A percentile compares a stretch with the other conserved stretches of the same genome.
These are phyloP conservation scores for Russula ochroleuca DNA, from an alignment of 768 basidiomycete genomes.

Conservation along the genomic window DNA sequence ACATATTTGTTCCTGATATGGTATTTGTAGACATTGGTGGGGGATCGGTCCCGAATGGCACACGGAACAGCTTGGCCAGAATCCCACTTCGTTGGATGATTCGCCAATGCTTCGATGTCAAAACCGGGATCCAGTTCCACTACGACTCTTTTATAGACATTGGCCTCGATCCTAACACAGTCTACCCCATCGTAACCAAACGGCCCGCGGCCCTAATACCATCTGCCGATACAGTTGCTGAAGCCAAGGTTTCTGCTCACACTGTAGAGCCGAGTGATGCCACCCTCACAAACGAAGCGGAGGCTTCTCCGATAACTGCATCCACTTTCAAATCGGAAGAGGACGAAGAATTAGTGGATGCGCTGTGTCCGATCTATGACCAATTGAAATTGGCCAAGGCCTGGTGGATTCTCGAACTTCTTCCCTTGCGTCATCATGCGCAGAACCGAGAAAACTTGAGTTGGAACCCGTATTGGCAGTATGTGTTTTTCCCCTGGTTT, in stretches of 20 bases:
- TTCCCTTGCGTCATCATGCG: conserved; percentile 30
- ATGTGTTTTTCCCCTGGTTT: neutral
- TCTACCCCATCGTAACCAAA: conserved; percentile 31
- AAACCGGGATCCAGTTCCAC: conserved; percentile 41
- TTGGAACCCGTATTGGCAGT: neutral
- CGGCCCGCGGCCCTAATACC: conserved; percentile 26
- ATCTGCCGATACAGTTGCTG: neutral
- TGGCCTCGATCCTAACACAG: conserved; percentile 32
- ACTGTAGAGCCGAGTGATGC: conserved; percentile 13
- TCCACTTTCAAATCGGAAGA: conserved; percentile 44
- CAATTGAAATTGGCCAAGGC: conserved; percentile 43
- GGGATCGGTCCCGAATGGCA: conserved; percentile 56
- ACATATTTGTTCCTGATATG: conserved; percentile 1
- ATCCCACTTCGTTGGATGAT: conserved; percentile 63
- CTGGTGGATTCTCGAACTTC: conserved; percentile 68
- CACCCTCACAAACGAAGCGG: conserved; percentile 24
- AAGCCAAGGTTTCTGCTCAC: neutral
- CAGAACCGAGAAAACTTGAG: neutral
- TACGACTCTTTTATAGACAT: conserved; percentile 33
- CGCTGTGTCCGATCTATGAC: conserved; percentile 50
- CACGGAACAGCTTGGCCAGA: conserved; percentile 57
- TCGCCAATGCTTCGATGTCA: conserved; percentile 48
- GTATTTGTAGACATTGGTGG: conserved; percentile 61
- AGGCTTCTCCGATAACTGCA: conserved; percentile 23
- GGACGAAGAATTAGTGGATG: conserved; percentile 59